Percentiles rank a stretch among this genome's conserved stretches.
These are phyloP conservation scores for Senna tora DNA, from an alignment of 306 rosid species.

Conservation along the genomic window DNA sequence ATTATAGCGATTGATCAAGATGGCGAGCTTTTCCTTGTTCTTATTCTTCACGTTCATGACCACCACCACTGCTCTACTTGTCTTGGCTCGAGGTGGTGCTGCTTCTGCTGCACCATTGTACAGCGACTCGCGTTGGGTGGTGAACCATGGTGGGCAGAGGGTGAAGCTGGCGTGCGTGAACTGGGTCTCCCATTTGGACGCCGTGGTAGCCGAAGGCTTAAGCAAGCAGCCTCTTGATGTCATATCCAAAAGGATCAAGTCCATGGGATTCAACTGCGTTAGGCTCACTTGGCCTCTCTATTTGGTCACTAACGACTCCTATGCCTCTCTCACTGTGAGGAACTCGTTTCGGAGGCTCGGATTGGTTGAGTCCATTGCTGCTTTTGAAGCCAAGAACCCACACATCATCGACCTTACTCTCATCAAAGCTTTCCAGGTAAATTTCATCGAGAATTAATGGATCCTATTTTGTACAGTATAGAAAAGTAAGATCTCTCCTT, in stretches of 20 bases:
- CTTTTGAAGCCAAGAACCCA: constrained; percentile 66
- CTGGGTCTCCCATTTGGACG: constrained; percentile 84
- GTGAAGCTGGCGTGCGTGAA: constrained; percentile 88
- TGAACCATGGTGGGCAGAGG: constrained; percentile 60
- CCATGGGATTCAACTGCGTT: constrained; percentile 93
- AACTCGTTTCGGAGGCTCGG: constrained; percentile 71
- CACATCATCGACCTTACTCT: constrained; percentile 72
- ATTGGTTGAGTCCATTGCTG: constrained; percentile 46
- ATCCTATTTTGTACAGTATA: too few species aligned
- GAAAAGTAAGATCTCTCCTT: too few species aligned
- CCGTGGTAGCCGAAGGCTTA: constrained; percentile 82
- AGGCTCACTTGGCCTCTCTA: constrained; percentile 89
- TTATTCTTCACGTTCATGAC: constrained; percentile 3
- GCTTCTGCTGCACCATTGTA: constrained; percentile 47
- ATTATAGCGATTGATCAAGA: background rate
- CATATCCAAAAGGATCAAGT: constrained; percentile 52
- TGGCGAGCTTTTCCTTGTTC: background rate
- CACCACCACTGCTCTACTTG: too few species aligned
- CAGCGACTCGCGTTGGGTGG: constrained; percentile 80
- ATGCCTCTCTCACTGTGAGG: constrained; percentile 68
- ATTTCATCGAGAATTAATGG: too few species aligned
- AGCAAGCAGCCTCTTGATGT: constrained; percentile 71
- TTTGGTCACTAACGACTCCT: constrained; percentile 63
- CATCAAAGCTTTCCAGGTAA: constrained; percentile 65
- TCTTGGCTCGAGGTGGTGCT: background rate